A percentile compares a stretch with the other conserved stretches of the same genome.
Conservation (phyloP, 768 basidiomycete genomes). For the Termitomyces sp. region DNA sequence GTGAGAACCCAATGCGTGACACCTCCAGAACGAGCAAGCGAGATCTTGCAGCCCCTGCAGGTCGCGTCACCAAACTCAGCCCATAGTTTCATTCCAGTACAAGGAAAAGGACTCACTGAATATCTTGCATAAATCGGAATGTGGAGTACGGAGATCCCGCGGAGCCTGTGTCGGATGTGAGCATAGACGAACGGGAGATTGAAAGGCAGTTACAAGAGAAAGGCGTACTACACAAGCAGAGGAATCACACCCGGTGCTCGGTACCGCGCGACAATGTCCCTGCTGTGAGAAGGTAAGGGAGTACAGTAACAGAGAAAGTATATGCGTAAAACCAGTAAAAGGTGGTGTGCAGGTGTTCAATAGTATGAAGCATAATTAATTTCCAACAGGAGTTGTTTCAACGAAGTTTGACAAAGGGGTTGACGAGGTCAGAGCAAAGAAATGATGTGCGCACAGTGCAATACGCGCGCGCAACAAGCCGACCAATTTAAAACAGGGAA, state of each 20-base stretch:
- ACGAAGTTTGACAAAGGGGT: too few relatives aligned
- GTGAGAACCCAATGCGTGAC: slow-evolving; percentile 84
- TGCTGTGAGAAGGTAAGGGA: neutral
- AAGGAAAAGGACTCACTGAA: slow-evolving; percentile 51
- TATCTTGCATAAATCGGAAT: slow-evolving; percentile 83
- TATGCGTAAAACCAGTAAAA: neutral
- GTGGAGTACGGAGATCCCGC: slow-evolving; percentile 83
- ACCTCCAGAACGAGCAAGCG: slow-evolving; percentile 68
- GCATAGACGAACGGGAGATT: neutral
- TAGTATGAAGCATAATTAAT: too few relatives aligned
- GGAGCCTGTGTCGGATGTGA: slow-evolving; percentile 49
- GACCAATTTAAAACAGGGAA: neutral
- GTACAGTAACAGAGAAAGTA: neutral
- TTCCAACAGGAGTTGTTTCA: too few relatives aligned
- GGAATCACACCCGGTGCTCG: neutral
- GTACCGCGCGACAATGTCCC: neutral
- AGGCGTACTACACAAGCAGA: neutral
- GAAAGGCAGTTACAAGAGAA: neutral
- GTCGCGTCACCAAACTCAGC: neutral
- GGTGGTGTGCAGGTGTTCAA: too few relatives aligned
- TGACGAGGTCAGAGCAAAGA: too few relatives aligned
- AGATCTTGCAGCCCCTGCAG: slow-evolving; percentile 73
- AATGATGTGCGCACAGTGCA: neutral
- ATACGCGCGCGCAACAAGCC: neutral
- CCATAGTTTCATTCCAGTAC: too few relatives aligned